A percentile compares a stretch with the other conserved stretches of the same genome.
phyloP scores from a whole-genome alignment of 768 basidiomycete species.

The Leccinum aurantiacum region DNA sequence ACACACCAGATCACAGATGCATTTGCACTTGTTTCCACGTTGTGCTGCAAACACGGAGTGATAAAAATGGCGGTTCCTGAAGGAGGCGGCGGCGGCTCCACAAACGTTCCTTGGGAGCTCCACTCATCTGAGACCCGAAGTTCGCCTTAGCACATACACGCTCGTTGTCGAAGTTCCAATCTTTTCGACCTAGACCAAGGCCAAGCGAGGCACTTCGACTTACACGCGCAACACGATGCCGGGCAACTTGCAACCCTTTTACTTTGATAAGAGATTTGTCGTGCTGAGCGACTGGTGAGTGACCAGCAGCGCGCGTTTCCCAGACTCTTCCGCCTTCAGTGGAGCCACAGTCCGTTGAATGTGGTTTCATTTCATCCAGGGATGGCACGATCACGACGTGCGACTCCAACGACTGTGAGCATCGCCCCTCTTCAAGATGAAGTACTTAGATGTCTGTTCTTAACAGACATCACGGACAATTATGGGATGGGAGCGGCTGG shows the following conservation, averaged over 20 bases:
- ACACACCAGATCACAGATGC: constrained; percentile 1
- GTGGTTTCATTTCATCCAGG: constrained; percentile 35
- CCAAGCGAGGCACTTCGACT: not conserved
- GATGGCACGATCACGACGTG: constrained; percentile 91
- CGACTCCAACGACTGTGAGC: constrained; percentile 90
- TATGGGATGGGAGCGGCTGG: constrained; percentile 77
- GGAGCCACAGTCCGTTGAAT: not conserved
- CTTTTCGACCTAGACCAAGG: not conserved
- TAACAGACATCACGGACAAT: constrained; percentile 81
- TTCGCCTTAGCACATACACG: not conserved
- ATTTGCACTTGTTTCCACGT: not conserved
- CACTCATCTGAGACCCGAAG: not conserved
- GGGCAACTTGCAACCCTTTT: constrained; percentile 19
- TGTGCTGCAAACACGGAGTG: constrained; percentile 9
- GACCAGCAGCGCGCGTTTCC: not conserved
- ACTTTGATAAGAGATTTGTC: constrained; percentile 74
- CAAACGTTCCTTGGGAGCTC: constrained; percentile 11
- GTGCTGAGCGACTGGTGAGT: constrained; percentile 88
- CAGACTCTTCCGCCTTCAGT: not conserved
- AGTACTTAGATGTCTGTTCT: not conserved
- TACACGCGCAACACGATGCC: constrained; percentile 13
- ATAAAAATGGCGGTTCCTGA: constrained; percentile 18
- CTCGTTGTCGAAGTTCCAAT: not conserved
- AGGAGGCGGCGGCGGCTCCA: constrained; percentile 12
- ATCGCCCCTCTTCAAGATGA: not conserved